Percentiles rank a stretch among this genome's conserved stretches.
Conservation (phyloP, 495 filamentous ascomycete species). For the Astrothelium macrocarpum region DNA sequence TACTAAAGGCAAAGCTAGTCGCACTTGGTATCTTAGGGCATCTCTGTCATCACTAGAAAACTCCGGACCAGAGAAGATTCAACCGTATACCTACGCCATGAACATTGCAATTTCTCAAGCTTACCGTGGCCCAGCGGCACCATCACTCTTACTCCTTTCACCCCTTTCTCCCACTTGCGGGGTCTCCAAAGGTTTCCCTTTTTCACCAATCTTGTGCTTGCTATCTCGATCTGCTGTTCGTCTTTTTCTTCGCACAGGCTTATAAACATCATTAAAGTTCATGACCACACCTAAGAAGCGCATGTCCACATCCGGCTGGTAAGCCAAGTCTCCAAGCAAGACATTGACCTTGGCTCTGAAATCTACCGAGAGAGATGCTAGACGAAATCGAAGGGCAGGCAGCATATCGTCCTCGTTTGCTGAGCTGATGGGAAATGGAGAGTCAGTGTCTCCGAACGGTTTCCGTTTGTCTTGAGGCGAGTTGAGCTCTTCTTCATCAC, state of each 20-base stretch:
- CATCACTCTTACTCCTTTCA: conserved; percentile 2
- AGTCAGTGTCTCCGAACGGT: conserved; percentile 8
- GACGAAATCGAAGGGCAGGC: conserved; percentile 58
- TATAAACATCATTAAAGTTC: conserved; percentile 98
- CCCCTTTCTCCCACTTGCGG: conserved; percentile 10
- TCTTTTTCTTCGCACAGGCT: conserved; percentile 54
- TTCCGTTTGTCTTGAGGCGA: conserved; percentile 7
- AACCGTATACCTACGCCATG: neutral
- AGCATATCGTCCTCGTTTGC: conserved; percentile 57
- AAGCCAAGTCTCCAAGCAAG: conserved; percentile 77
- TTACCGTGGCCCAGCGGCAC: neutral
- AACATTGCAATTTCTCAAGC: neutral
- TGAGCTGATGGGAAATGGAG: conserved; percentile 18
- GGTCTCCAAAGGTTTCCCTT: conserved; percentile 16
- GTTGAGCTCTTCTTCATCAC: conserved; percentile 35
- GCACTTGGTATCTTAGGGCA: neutral
- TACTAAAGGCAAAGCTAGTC: neutral
- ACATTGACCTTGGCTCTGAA: conserved; percentile 69
- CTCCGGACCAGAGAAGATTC: neutral
- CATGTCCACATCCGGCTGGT: conserved; percentile 93
- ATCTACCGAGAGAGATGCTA: conserved; percentile 57
- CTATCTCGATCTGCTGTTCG: conserved; percentile 10
- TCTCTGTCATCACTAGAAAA: too few relatives aligned
- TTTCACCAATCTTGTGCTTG: conserved; percentile 15
- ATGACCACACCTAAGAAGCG: conserved; percentile 89